phyloP scores from a whole-genome alignment of 176 grass and related monocot species.

The Juncus effusus region DNA sequence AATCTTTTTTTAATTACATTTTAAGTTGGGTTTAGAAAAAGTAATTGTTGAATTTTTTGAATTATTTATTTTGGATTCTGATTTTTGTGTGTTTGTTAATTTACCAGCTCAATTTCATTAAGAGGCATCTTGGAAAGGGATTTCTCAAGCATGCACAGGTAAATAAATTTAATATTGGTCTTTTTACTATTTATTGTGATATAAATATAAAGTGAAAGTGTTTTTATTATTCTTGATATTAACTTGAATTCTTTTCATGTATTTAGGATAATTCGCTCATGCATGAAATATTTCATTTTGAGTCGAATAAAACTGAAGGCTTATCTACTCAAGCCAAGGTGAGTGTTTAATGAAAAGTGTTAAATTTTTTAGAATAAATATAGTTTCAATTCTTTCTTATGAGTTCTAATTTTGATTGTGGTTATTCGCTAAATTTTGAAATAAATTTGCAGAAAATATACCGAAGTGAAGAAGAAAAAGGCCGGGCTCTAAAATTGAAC shows the following conservation, averaged over 20 bases:
- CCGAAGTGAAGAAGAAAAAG: conserved; percentile 68
- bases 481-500: conserved; percentile 60
- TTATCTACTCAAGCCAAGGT: conserved; percentile 71
- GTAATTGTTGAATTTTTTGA: conserved; percentile 2
- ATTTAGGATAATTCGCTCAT: conserved; percentile 74
- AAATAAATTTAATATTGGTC: neutral
- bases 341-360: neutral
- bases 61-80: neutral
- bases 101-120: conserved; percentile 85
- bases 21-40: neutral
- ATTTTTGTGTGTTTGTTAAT: conserved; percentile 26
- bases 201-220: neutral
- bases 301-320: conserved; percentile 50
- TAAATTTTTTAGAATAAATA: no score
- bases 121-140: conserved; percentile 65
- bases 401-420: neutral
- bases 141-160: conserved; percentile 97
- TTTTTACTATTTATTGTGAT: conserved; percentile 8
- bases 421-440: conserved; percentile 15
- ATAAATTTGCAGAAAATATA: conserved; percentile 60
- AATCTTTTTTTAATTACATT: neutral
- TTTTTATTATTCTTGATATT: conserved; percentile 21
- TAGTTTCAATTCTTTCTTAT: neutral
- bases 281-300: conserved; percentile 79
- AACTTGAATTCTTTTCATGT: conserved; percentile 8